Conservation (phyloP, 192 early-diverging fungal species). For the Glomus cerebriforme region DNA sequence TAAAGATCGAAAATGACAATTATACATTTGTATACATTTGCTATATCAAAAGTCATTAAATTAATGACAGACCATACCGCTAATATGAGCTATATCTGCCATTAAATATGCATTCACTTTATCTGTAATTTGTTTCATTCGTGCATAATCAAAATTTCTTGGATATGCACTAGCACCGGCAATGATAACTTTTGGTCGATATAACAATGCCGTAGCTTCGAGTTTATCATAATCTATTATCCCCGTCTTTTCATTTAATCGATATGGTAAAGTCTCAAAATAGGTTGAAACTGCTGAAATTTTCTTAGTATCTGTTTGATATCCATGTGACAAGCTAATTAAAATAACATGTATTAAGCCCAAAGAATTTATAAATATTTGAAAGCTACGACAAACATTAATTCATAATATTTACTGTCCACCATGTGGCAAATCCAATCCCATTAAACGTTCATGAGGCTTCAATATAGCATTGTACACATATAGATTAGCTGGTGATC, state of each 20-base stretch:
- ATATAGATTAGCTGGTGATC: constrained; percentile 96
- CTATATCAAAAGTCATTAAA: not conserved
- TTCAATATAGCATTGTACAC: constrained; percentile 94
- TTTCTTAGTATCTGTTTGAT: constrained; percentile 95
- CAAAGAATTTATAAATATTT: not conserved
- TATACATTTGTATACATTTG: not conserved
- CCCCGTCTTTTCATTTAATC: constrained; percentile 86
- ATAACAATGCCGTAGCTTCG: constrained; percentile 75
- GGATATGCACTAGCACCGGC: constrained; percentile 95
- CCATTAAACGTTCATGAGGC: constrained; percentile 98
- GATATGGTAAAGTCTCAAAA: constrained; percentile 97
- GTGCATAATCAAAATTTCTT: constrained; percentile 90
- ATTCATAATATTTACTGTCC: constrained; percentile 76
- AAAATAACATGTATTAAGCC: not conserved
- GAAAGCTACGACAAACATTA: not conserved
- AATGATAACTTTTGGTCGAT: constrained; percentile 95
- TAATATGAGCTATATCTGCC: constrained; percentile 97
- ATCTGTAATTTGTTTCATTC: constrained; percentile 86
- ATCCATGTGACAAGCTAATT: constrained; percentile 91
- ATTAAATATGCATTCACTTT: constrained; percentile 86
- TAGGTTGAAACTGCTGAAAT: constrained; percentile 94
- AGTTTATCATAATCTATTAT: constrained; percentile 92
- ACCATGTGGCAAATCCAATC: constrained; percentile 95
- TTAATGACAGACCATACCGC: constrained; percentile 46
- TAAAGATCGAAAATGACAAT: constrained; percentile 28